A percentile compares a stretch with the other conserved stretches of the same genome.
Evolutionary conservation across 495 filamentous ascomycete genomes (phyloP).

Genomic region (Talaromyces trachyspermus): DNA sequence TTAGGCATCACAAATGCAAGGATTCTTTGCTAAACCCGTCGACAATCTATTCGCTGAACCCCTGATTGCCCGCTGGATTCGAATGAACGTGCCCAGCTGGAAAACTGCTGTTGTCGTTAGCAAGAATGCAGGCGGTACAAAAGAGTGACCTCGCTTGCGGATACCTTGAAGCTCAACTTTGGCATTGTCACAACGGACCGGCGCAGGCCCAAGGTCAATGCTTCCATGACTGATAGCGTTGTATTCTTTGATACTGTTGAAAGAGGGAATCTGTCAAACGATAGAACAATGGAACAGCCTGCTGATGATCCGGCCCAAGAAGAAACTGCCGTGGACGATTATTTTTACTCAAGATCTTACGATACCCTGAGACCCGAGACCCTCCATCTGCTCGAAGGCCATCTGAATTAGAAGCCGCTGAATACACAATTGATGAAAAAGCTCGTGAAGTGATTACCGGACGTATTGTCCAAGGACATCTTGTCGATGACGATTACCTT

Average conservation of each 20-base stretch:
- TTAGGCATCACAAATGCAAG: constrained; percentile 90
- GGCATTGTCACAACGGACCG: constrained; percentile 94
- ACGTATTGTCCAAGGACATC: constrained; percentile 87
- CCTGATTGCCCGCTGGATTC: constrained; percentile 92
- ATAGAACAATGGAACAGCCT: not conserved
- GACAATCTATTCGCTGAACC: constrained; percentile 97
- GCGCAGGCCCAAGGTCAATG: constrained; percentile 47
- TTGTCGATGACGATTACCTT: constrained; percentile 91
- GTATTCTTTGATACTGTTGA: constrained; percentile 43
- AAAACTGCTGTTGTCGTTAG: constrained; percentile 89
- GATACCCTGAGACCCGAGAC: constrained; percentile 27
- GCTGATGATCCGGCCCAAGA: not conserved
- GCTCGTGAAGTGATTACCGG: constrained; percentile 88
- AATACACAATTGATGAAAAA: constrained; percentile 78
- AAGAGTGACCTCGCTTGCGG: constrained; percentile 94
- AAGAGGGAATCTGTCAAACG: constrained; percentile 12
- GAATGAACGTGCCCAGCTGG: constrained; percentile 80
- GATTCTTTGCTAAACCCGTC: constrained; percentile 96
- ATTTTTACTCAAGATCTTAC: not conserved
- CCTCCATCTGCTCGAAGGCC: constrained; percentile 30
- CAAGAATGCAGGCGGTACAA: constrained; percentile 96
- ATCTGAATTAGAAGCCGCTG: constrained; percentile 40
- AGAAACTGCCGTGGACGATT: constrained; percentile 4
- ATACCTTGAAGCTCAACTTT: constrained; percentile 94
- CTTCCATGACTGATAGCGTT: constrained; percentile 61